These are phyloP conservation scores for Chloranthus sessilifolius DNA, from an alignment of 164 flowering plant species.

Conservation along the genomic window DNA sequence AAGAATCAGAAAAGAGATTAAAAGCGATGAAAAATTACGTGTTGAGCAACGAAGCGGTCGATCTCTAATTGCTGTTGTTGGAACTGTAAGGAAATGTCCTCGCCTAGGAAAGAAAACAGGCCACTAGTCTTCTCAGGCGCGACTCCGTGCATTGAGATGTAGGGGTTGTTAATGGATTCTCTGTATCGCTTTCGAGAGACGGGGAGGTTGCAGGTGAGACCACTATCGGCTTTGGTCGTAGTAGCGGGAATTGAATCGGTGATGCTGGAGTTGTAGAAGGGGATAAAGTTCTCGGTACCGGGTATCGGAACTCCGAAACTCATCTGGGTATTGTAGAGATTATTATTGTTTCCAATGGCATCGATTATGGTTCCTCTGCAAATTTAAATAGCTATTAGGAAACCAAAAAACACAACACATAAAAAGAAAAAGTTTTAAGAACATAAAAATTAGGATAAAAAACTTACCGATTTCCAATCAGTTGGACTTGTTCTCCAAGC, in stretches of 20 bases:
- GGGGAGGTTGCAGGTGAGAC: conserved; percentile 39
- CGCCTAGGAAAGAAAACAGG: conserved; percentile 47
- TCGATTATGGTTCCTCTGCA: conserved; percentile 30
- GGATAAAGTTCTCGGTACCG: conserved; percentile 10
- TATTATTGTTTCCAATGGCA: conserved; percentile 14
- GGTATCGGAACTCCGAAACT: conserved; percentile 17
- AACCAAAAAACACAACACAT: not conserved
- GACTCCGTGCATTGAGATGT: not conserved
- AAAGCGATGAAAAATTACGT: conserved; percentile 31
- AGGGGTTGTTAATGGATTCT: conserved; percentile 14
- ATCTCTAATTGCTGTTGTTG: conserved; percentile 61
- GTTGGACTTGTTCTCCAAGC: conserved; percentile 1
- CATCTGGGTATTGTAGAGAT: conserved; percentile 23
- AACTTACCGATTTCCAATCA: conserved; percentile 31
- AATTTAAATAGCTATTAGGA: not conserved
- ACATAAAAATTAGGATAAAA: no score
- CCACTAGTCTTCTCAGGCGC: conserved; percentile 1
- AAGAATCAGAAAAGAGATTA: not conserved
- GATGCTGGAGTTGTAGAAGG: conserved; percentile 17
- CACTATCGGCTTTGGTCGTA: conserved; percentile 34
- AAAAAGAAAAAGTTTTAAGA: not conserved
- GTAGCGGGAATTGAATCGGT: conserved; percentile 18
- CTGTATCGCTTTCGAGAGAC: conserved; percentile 18
- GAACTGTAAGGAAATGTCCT: conserved; percentile 50
- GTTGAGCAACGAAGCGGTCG: conserved; percentile 54